Base-by-base conservation (phyloP, 768 basidiomycete genomes). In the Rhizopogon vinicolor region DNA sequence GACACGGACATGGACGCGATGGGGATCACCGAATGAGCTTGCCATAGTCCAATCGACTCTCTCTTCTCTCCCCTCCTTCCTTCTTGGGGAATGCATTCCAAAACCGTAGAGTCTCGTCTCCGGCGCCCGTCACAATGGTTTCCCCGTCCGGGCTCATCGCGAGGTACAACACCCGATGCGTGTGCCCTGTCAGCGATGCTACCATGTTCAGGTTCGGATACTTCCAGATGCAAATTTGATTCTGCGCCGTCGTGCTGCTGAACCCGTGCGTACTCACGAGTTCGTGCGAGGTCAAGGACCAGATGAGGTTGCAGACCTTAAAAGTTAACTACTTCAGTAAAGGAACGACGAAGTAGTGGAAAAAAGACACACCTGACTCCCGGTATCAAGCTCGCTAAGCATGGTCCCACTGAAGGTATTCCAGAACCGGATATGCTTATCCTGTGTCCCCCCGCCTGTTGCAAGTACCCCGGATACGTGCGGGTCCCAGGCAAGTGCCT, bases 351-450 rank as follows among this genome's bases (percentile, higher is more conserved):
- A 12, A 5, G 12, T 2, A 42, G 33, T 0, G 19, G 48, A 33
- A 9, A 41, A n/a, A 52, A 6, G 25, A 41, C 51, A 63, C 56
- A 96, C 95, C 81, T 99, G 96, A 58, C 90, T 93, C 4, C 97
- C 97, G 0, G 97, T 98, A 70, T 98, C 95, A 46, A 94, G 78
- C 67, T 93, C 88, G 57, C 81, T 85, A 56, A 97, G 75, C 83
- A 96, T 82, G 22, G 80, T 82, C 31, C 96, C 97, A 52, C 85
- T 92, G 37, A 82, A 75, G 7, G 89, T 91, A 67, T 99, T 98
- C 96, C 97, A 99, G 67, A 97, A 98, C 56, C 95, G 78, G 44
- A 99, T 94, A 66, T 94, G 96, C 71, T 95, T 96, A 68, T 98
- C 97, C 62, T 97, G 94, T n/a, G 96, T 99, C 7, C 96, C 97